These are phyloP conservation scores for Talaromyces sp. DNA, from an alignment of 2,329 filamentous ascomycete species.

Conservation along the genomic window DNA sequence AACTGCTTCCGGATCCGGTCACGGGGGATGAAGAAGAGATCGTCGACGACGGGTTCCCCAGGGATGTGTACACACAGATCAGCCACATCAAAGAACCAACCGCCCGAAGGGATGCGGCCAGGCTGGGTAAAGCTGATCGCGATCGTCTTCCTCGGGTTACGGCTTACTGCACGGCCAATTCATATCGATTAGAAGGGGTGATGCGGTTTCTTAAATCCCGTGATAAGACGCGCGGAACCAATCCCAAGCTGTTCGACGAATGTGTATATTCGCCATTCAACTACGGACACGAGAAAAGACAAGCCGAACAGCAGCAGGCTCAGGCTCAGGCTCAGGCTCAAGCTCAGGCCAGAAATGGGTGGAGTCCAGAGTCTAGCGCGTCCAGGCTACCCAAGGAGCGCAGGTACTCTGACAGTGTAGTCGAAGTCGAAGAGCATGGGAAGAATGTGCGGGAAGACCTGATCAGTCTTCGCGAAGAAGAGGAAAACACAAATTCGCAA, in stretches of 20 bases:
- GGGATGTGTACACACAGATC: constrained; percentile 97
- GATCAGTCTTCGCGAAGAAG: constrained; percentile 54
- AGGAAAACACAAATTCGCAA: constrained; percentile 34
- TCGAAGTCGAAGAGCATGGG: constrained; percentile 60
- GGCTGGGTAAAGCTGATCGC: constrained; percentile 88
- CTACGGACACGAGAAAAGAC: constrained; percentile 56
- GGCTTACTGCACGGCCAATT: constrained; percentile 91
- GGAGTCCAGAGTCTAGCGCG: constrained; percentile 21
- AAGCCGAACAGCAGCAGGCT: constrained; percentile 20
- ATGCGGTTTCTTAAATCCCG: constrained; percentile 88
- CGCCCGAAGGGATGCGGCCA: constrained; percentile 82
- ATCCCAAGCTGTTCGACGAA: constrained; percentile 91
- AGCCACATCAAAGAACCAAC: constrained; percentile 96
- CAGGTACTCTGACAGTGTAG: constrained; percentile 63
- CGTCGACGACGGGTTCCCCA: constrained; percentile 79
- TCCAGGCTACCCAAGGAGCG: constrained; percentile 50
- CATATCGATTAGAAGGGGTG: constrained; percentile 82
- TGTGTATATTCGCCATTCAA: constrained; percentile 95
- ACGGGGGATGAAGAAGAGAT: constrained; percentile 73
- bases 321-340: constrained; percentile 24
- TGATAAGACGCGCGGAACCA: constrained; percentile 68
- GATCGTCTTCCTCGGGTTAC: constrained; percentile 84
- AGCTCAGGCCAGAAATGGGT: constrained; percentile 22
- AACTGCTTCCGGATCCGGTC: constrained; percentile 89
- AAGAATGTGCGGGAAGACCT: constrained; percentile 56